Evolutionary conservation across 192 early-diverging fungal genomes (phyloP), one percentile per base, ranked within the genome.

Genomic region (Gryganskiella cystojenkinii): DNA sequence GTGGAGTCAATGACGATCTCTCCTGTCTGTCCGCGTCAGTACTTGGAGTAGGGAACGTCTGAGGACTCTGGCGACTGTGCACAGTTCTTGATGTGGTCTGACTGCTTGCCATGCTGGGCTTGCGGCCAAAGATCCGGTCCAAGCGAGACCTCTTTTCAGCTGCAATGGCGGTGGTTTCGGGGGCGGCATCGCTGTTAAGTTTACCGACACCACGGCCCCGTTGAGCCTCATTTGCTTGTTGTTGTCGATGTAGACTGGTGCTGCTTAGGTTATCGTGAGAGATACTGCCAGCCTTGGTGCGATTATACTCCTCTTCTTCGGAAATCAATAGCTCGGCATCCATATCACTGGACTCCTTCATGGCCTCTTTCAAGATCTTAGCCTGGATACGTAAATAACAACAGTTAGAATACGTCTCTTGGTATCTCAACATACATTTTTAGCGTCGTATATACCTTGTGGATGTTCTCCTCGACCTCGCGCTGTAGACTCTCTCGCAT

Each of bases 401-500:
- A 50, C 1, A 8, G 8, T 50, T 50, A 22, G 3, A 35, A 40
- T 7, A n/a, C 24, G 19, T 30, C 10, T 19, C 14, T 25, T 15
- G 52, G 28, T 30, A 54, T 30, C 28, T 31, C 28, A 30, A 28
- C 30, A 25, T 5, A 4, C 3, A 31, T 25, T 54, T 31, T 11
- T 50, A 1, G 15, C 14, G 30, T 31, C 52, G 19, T 3, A 56
- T 35, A 56, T 35, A 71, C 69, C 58, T 75, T 75, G 40, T 75
- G 58, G 43, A 75, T 75, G 14, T 75, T 75, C 37, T 75, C 72
- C 30, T 75, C 72, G 34, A 75, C 72, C 33, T 78, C 73, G 14
- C 73, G 64, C 43, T 78, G 73, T 40, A 78, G 66, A 68, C 65
- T 78, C 60, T 78, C 73, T 0, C 73, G 58, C 73, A 78, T 78